Base-by-base conservation (phyloP, 2,329 filamentous ascomycete genomes). In the Neonectria faginata region DNA sequence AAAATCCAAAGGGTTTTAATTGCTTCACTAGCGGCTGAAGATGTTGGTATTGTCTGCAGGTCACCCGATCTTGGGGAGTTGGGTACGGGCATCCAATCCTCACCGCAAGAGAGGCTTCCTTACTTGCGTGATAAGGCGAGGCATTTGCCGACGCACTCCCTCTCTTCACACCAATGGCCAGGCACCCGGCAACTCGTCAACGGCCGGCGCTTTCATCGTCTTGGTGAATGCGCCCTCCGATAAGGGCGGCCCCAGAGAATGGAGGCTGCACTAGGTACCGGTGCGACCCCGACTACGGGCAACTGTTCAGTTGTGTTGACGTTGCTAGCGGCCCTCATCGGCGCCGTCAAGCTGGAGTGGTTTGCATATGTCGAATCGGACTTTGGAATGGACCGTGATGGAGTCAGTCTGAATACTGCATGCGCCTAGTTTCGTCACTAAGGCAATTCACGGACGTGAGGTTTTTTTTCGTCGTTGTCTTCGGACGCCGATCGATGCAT, bases 71-170 rank as follows among this genome's bases (percentile, higher is more conserved):
- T 58, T 33, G 45, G 14, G 47, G 8, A 33, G 60, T 62, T 48
- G 60, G 41, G 55, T 50, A 11, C 22, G 14, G 7, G 47, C 27
- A 63, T 54, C 41, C 58, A 58, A 62, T 62, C 48, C 42, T 65
- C 62, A 65, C 58, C 58, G 62, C 54, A 65, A 61, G 52, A 61
- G 57, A 22, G 42, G 36, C 42, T 50, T 47, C 39, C 53, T 62
- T 58, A 62, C 58, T 65, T 58, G 62, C 62, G 58, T 65, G 62
- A 65, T 58, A 57, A 36, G 54, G 53, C 62, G 41, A 56, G 50
- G 52, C 57, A 58, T 51, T 56, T 39, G 36, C 48, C 56, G 51
- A n/a, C 50, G 29, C 51, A 41, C 33, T 22, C 14, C 20, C 39
- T 60, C 22, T 51, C 14, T 52, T 20, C 20, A 20, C 6, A 29